Base-by-base conservation (phyloP, 2,329 filamentous ascomycete genomes). In the Cryphonectria parasitica region DNA sequence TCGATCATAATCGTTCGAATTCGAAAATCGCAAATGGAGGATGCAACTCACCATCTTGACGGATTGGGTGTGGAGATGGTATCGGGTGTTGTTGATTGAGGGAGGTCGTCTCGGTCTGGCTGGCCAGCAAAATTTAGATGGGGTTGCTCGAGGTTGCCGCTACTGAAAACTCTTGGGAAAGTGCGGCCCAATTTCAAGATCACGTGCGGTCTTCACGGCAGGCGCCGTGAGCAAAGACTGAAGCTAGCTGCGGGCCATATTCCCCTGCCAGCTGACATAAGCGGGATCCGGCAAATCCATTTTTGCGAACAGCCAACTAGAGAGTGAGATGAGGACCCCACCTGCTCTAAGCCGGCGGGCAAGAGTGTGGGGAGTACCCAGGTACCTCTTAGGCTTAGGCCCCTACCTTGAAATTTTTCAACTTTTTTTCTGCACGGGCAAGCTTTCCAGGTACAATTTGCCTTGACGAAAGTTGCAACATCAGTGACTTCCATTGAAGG, bases 41-140 rank as follows among this genome's bases (percentile, higher is more conserved):
- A 39, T 69, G 41, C 63, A 54, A 73, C 71, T 73, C 71, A 73
- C 71, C 71, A 73, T 73, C 69, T 73, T 73, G 67, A 69, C 69
- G 69, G 60, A 65, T 71, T 71, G 69, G 67, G 64, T 71, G 71
- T 73, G 66, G 71, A 71, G 69, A 71, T 67, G 69, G 67, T 69
- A 67, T 68, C 71, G 69, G 69, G 39, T 52, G 64, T 73, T 72
- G 71, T 69, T 71, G 71, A 64, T 65, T 64, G 64, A 64, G 54
- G 34, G 68, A 65, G 66, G 61, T 68, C 71, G 68, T 66, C 65
- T 43, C 54, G 65, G 52, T 67, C 65, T 67, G 56, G 36, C 65
- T 61, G 49, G 61, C 61, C 52, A 45, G 19, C 54, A 60, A 60
- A 45, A 49, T 45, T 67, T 43, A 41, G 65, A 67, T 52, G 65